Evolutionary conservation across 208 protist genomes (phyloP).

Genomic region (Trypanosoma vivax): DNA sequence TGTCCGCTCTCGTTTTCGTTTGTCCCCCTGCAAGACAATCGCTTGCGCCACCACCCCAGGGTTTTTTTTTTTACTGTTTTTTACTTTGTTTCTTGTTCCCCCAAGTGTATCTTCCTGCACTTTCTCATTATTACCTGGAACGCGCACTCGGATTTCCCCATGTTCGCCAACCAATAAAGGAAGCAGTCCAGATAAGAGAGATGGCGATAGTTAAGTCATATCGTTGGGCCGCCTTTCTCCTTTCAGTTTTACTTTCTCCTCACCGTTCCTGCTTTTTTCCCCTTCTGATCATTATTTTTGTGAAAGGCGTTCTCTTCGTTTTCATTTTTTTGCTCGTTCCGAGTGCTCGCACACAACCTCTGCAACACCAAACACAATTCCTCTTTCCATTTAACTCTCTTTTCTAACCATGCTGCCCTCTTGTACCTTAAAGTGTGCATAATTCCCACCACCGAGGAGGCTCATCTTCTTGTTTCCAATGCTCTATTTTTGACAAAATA

Average conservation of each 20-base stretch:
- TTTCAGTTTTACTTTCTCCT: conserved; percentile 19
- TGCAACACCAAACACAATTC: not conserved
- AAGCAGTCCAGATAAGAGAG: too few species aligned
- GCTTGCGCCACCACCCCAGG: too few species aligned
- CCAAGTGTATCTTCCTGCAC: too few species aligned
- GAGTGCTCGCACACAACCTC: not conserved
- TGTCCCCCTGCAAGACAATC: too few species aligned
- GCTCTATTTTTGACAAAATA: not conserved
- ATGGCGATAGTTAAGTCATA: too few species aligned
- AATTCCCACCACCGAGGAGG: not conserved
- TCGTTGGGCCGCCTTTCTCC: too few species aligned
- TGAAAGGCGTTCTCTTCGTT: not conserved
- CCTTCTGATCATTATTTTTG: conserved; percentile 1
- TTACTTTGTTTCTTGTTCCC: too few species aligned
- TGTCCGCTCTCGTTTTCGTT: too few species aligned
- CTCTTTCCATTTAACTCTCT: not conserved
- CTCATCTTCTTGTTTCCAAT: not conserved
- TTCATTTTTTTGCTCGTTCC: conserved; percentile 14
- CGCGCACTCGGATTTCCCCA: too few species aligned
- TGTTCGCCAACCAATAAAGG: too few species aligned
- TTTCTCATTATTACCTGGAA: too few species aligned
- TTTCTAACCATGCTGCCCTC: conserved; percentile 15
- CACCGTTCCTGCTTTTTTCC: conserved; percentile 4
- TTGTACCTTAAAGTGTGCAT: not conserved
- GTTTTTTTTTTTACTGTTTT: too few species aligned